These are phyloP conservation scores for Pichia sp. DNA, from an alignment of 1,139 yeast genomes.

Conservation along the genomic window DNA sequence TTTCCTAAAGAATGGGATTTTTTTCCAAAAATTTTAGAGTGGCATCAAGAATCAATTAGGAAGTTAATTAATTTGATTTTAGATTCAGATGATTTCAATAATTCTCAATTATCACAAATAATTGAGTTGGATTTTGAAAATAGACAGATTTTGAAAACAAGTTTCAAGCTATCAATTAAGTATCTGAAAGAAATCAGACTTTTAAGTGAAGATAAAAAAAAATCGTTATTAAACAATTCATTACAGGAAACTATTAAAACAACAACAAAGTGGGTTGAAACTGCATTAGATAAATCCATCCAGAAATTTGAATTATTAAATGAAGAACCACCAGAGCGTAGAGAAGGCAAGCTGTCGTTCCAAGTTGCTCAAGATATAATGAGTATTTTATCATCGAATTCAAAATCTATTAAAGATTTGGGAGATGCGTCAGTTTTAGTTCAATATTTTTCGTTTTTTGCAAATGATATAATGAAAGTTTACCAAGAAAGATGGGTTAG, in stretches of 20 bases:
- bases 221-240: slow-evolving; percentile 23
- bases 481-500: slow-evolving; percentile 21
- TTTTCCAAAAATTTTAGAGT: slow-evolving; percentile 52
- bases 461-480: slow-evolving; percentile 18
- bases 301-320: slow-evolving; percentile 18
- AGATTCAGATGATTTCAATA: slow-evolving; percentile 16
- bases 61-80: slow-evolving; percentile 42
- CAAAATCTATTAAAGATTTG: slow-evolving; percentile 22
- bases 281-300: slow-evolving; percentile 21
- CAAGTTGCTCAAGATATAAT: slow-evolving; percentile 25
- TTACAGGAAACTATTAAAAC: slow-evolving; percentile 20
- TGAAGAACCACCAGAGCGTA: slow-evolving; percentile 24
- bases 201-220: slow-evolving; percentile 19
- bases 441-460: slow-evolving; percentile 21
- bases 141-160: slow-evolving; percentile 41
- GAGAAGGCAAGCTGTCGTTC: slow-evolving; percentile 23
- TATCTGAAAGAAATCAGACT: slow-evolving; percentile 15
- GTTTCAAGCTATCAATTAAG: slow-evolving; percentile 39
- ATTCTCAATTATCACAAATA: slow-evolving; percentile 13
- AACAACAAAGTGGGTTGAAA: slow-evolving; percentile 25
- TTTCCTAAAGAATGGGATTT: slow-evolving; percentile 70
- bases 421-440: slow-evolving; percentile 24
- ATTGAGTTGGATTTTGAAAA: slow-evolving; percentile 74
- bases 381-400: slow-evolving; percentile 22
- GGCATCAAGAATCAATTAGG: slow-evolving; percentile 66